phyloP scores from a whole-genome alignment of 208 protist species.

The Zelonia costaricensis region DNA sequence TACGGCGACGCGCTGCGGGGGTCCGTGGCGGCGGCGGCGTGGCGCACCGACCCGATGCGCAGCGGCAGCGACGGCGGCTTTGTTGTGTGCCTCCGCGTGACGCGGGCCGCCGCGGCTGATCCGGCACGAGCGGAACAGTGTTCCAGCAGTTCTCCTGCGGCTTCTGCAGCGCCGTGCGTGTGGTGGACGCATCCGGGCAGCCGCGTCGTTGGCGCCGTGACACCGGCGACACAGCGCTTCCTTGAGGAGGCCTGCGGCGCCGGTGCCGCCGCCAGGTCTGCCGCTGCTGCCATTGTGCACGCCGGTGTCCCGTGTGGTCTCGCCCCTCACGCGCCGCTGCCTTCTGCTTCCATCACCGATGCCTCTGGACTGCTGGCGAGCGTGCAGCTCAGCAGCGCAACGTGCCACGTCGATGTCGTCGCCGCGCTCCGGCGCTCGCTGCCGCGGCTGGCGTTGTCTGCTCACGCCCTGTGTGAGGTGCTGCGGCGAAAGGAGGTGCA shows the following conservation, averaged over 20 bases:
- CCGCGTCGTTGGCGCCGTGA: constrained; percentile 10
- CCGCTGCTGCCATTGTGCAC: constrained; percentile 3
- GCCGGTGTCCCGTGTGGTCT: constrained; percentile 17
- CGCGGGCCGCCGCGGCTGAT: not conserved
- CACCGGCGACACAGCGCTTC: constrained; percentile 7
- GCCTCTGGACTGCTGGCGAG: not conserved
- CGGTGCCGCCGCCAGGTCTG: not conserved
- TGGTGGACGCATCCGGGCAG: constrained; percentile 23
- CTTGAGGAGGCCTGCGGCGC: not conserved
- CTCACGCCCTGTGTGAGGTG: constrained; percentile 12
- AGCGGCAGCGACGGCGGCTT: constrained; percentile 49
- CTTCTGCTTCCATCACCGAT: not conserved
- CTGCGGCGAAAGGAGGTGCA: constrained; percentile 1
- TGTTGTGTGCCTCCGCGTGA: constrained; percentile 45
- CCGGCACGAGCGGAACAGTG: not conserved
- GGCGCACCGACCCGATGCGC: constrained; percentile 43
- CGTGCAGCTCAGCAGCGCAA: constrained; percentile 13
- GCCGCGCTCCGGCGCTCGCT: not conserved
- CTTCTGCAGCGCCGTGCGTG: not conserved
- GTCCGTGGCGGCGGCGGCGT: constrained; percentile 42
- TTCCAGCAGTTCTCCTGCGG: not conserved
- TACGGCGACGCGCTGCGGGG: constrained; percentile 27
- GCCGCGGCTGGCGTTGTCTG: constrained; percentile 10
- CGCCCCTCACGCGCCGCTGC: not conserved
- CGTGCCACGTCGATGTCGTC: constrained; percentile 11